Percentiles rank a stretch among this genome's conserved stretches.
Conservation (phyloP, 2,329 filamentous ascomycete species). For the Elsinoe fawcettii region DNA sequence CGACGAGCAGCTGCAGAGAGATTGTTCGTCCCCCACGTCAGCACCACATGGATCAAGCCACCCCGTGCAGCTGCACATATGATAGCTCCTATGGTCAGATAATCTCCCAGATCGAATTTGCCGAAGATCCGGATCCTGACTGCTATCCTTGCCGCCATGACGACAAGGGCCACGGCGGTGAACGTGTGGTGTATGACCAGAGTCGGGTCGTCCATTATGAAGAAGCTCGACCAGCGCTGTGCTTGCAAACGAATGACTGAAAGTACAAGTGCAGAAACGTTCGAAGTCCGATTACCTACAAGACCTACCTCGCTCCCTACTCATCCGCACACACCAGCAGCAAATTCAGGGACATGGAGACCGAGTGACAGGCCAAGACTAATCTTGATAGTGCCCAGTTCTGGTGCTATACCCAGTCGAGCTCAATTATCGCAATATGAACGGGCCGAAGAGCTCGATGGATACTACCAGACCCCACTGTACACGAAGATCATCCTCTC, state of each 20-base stretch:
- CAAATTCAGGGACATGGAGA: background rate
- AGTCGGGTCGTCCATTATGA: background rate
- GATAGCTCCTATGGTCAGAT: slow-evolving; percentile 6
- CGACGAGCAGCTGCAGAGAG: slow-evolving; percentile 3
- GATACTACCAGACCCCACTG: background rate
- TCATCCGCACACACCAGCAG: background rate
- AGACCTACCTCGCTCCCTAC: slow-evolving; percentile 1
- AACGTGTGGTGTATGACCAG: slow-evolving; percentile 11
- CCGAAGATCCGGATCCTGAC: slow-evolving; percentile 2
- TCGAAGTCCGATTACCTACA: background rate
- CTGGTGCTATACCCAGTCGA: slow-evolving; percentile 1
- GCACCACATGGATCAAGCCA: slow-evolving; percentile 6
- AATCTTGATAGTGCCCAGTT: background rate
- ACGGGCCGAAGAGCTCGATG: slow-evolving; percentile 1
- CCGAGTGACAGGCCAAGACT: slow-evolving; percentile 1
- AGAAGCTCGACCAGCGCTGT: background rate
- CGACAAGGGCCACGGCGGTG: slow-evolving; percentile 8
- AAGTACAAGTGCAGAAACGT: background rate
- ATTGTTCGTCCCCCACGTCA: slow-evolving; percentile 10
- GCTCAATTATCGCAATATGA: background rate
- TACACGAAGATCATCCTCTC: slow-evolving; percentile 4
- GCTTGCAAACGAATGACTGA: slow-evolving; percentile 3
- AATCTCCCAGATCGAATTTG: slow-evolving; percentile 7
- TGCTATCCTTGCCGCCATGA: slow-evolving; percentile 11
- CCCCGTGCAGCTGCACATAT: slow-evolving; percentile 2